Conservation (phyloP, 805 yeast species). For the Pichia heedii region DNA sequence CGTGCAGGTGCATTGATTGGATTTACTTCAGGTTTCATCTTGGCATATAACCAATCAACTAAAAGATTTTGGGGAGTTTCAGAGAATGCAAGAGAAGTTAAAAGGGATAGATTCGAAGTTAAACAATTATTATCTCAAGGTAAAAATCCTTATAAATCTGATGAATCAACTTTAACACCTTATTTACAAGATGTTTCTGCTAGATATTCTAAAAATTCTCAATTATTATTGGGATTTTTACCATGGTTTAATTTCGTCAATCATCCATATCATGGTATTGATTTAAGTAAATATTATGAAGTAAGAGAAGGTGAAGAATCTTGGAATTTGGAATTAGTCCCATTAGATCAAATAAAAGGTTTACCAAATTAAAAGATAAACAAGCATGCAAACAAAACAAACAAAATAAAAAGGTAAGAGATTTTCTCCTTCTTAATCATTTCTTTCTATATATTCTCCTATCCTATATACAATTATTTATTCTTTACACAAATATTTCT, state of each 20-base stretch:
- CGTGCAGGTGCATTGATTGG: conserved; percentile 60
- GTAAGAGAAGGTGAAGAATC: conserved; percentile 49
- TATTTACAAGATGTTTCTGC: conserved; percentile 68
- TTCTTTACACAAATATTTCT: no score
- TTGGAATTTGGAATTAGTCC: conserved; percentile 45
- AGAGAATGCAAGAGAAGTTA: conserved; percentile 65
- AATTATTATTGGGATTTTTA: conserved; percentile 46
- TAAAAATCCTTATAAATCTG: conserved; percentile 54
- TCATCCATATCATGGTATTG: conserved; percentile 79
- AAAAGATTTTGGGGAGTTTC: conserved; percentile 70
- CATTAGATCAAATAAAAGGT: conserved; percentile 39
- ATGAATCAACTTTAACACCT: conserved; percentile 46
- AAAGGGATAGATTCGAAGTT: conserved; percentile 64
- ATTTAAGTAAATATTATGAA: conserved; percentile 50
- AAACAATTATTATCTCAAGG: conserved; percentile 58
- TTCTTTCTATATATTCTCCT: background rate
- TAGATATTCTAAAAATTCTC: conserved; percentile 69
- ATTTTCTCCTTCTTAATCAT: no score
- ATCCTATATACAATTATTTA: background rate
- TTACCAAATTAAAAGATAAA: conserved; percentile 7
- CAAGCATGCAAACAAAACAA: background rate
- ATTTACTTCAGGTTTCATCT: conserved; percentile 60
- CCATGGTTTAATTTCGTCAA: conserved; percentile 79
- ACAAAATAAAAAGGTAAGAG: background rate
- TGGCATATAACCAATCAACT: conserved; percentile 59